phyloP scores from a whole-genome alignment of 495 filamentous ascomycete species.

The Penicillium daleae region DNA sequence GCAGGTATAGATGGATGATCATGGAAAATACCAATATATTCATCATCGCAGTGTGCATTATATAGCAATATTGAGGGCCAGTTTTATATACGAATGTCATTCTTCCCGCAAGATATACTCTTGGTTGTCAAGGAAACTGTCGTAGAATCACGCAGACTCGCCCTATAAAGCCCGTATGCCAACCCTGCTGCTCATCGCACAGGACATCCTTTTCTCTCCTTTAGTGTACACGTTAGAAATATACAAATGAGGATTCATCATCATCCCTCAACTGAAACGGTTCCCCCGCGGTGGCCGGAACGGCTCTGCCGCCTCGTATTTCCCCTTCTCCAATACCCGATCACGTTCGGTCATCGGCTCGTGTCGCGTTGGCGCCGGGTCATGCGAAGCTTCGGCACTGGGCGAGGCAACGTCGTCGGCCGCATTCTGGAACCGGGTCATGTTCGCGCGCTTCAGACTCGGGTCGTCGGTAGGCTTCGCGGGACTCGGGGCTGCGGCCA shows the following conservation, averaged over 20 bases:
- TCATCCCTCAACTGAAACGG: slow-evolving; percentile 64
- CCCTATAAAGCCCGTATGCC: not conserved
- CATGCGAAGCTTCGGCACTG: slow-evolving; percentile 75
- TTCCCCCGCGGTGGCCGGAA: slow-evolving; percentile 80
- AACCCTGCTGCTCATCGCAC: not conserved
- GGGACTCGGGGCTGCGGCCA: slow-evolving; percentile 15
- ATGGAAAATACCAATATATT: not conserved
- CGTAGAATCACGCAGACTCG: not conserved
- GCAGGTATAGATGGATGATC: not conserved
- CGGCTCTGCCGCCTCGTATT: slow-evolving; percentile 81
- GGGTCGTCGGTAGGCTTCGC: slow-evolving; percentile 25
- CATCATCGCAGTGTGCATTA: not conserved
- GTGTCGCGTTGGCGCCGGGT: slow-evolving; percentile 87
- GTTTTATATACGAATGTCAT: not conserved
- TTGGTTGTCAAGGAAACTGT: not conserved
- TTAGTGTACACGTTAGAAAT: slow-evolving; percentile 15
- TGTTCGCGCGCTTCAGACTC: slow-evolving; percentile 42
- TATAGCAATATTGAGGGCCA: not conserved
- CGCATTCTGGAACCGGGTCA: slow-evolving; percentile 39
- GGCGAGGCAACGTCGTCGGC: slow-evolving; percentile 69
- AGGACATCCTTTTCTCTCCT: not conserved
- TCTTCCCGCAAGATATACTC: not conserved
- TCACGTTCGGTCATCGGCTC: slow-evolving; percentile 73
- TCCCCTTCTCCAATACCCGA: slow-evolving; percentile 76
- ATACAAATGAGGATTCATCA: slow-evolving; percentile 15